phyloP scores from a whole-genome alignment of 257 asterid genomes.

The Henckelia pumila region DNA sequence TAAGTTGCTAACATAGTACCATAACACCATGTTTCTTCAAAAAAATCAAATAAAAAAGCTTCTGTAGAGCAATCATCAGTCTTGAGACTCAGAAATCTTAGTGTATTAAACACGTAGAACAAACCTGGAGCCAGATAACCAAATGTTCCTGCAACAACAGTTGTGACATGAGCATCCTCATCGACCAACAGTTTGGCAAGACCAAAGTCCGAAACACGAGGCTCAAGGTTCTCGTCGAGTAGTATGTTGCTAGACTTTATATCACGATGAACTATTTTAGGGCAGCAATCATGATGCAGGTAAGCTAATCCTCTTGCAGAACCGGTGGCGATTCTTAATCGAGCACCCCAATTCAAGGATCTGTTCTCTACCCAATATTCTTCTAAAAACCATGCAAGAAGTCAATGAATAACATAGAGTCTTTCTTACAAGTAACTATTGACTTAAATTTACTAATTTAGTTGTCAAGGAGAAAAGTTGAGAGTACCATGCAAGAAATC shows the following conservation, averaged over 20 bases:
- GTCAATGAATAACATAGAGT: no score
- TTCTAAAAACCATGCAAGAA: constrained; percentile 26
- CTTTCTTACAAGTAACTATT: not conserved
- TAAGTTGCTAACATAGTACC: not conserved
- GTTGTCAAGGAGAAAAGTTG: not conserved
- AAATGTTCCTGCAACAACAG: constrained; percentile 96
- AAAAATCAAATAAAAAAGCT: no score
- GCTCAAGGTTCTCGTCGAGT: constrained; percentile 88
- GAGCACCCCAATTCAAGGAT: constrained; percentile 72
- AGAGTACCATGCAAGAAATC: constrained; percentile 75
- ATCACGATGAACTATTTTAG: constrained; percentile 88
- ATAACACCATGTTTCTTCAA: no score
- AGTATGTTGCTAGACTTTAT: constrained; percentile 92
- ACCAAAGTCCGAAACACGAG: constrained; percentile 92
- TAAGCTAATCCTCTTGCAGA: constrained; percentile 95
- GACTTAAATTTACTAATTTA: not conserved
- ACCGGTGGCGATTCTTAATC: constrained; percentile 80
- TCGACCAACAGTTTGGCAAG: constrained; percentile 92
- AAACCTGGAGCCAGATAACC: constrained; percentile 98
- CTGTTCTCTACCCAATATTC: constrained; percentile 44
- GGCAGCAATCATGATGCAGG: constrained; percentile 87
- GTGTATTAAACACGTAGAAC: constrained; percentile 7
- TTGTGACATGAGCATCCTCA: constrained; percentile 92
- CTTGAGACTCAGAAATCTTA: not conserved
- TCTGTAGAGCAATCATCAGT: not conserved